A percentile compares a stretch with the other conserved stretches of the same genome.
Evolutionary conservation across 768 basidiomycete genomes (phyloP).

Genomic region (Hypholoma sublateritium): DNA sequence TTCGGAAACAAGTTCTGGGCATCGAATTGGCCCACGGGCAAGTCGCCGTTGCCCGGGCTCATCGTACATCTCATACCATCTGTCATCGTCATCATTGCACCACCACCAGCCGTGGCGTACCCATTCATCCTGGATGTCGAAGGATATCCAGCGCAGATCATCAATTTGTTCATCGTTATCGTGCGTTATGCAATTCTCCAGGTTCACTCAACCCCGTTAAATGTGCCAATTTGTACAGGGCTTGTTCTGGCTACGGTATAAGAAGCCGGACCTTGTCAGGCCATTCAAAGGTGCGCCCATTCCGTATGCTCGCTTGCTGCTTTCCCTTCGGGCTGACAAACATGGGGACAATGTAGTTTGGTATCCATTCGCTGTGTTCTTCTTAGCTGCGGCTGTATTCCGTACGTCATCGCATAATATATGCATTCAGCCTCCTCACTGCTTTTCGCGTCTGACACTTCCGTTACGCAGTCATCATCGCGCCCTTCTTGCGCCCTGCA

Average conservation of each 20-base stretch:
- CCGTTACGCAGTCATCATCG: constrained; percentile 41
- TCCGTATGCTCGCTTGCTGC: too few species aligned
- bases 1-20: constrained; percentile 63
- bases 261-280: constrained; percentile 41
- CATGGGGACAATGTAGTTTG: constrained; percentile 36
- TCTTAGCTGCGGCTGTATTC: constrained; percentile 49
- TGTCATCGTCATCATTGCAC: constrained; percentile 54
- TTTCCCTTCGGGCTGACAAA: too few species aligned
- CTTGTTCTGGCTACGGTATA: constrained; percentile 56
- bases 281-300: constrained; percentile 49
- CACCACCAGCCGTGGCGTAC: constrained; percentile 52
- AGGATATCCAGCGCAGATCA: constrained; percentile 54
- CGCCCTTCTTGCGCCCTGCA: constrained; percentile 54
- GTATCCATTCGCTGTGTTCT: constrained; percentile 56
- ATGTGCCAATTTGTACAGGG: constrained; percentile 29
- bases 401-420: constrained; percentile 30
- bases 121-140: constrained; percentile 61
- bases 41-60: constrained; percentile 54
- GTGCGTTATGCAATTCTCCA: constrained; percentile 30
- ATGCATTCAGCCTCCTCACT: neutral
- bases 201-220: neutral
- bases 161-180: constrained; percentile 55
- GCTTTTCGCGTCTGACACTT: neutral
- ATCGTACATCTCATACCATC: constrained; percentile 57
- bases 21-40: constrained; percentile 60